These are phyloP conservation scores for Colletotrichum graminicola DNA, from an alignment of 2,329 filamentous ascomycete species.

Conservation along the genomic window DNA sequence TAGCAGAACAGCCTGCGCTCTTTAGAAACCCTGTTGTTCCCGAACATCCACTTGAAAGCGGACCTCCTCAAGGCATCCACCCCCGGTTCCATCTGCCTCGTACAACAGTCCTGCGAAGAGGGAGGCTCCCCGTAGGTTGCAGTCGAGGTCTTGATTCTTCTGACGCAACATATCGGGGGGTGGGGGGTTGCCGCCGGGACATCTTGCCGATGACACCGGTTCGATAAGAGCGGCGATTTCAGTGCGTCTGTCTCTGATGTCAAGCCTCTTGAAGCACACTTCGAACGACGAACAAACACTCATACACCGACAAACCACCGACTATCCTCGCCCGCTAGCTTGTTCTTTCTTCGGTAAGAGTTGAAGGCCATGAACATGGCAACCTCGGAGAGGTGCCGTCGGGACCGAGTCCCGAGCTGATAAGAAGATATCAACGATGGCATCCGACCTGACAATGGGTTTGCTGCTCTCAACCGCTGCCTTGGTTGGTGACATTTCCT, in stretches of 20 bases:
- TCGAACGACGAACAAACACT: not conserved
- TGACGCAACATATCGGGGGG: not conserved
- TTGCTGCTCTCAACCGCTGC: slow-evolving; percentile 9
- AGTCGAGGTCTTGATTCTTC: not conserved
- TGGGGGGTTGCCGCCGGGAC: not conserved
- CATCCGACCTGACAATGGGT: not conserved
- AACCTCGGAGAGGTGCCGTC: slow-evolving; percentile 22
- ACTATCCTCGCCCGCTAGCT: not conserved
- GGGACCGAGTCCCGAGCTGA: slow-evolving; percentile 3
- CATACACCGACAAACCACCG: too few species aligned
- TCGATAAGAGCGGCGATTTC: too few species aligned
- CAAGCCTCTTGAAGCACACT: not conserved
- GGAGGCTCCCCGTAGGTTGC: not conserved
- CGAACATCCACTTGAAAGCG: not conserved
- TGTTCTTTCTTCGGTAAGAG: not conserved
- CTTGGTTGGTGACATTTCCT: slow-evolving; percentile 46
- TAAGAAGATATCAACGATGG: slow-evolving; percentile 3
- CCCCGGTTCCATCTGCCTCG: too few species aligned
- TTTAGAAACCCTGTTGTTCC: not conserved
- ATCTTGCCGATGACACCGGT: not conserved
- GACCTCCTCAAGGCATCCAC: not conserved
- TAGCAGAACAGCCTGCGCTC: not conserved
- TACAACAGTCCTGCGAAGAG: not conserved
- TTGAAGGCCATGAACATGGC: not conserved
- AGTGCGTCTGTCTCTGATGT: not conserved